These are phyloP conservation scores for Chytridiales sp. DNA, from an alignment of 371 early-diverging fungal genomes.

Conservation along the genomic window DNA sequence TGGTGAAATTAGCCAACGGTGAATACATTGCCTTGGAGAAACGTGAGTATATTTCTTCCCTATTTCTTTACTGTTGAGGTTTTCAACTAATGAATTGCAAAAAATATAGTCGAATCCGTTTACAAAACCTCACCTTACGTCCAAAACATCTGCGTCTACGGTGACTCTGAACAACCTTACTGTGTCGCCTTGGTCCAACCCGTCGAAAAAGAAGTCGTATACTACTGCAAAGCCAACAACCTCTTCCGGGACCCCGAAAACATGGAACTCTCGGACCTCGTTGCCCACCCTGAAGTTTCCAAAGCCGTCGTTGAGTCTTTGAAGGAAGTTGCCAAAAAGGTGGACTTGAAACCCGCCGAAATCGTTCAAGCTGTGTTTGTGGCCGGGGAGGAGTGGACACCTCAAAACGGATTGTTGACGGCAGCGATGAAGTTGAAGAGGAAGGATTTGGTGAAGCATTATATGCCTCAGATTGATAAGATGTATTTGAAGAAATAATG, in stretches of 20 bases:
- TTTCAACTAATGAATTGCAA: constrained; percentile 77
- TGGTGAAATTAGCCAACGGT: constrained; percentile 86
- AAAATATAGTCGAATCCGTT: constrained; percentile 93
- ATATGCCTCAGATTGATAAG: constrained; percentile 58
- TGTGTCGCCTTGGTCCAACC: constrained; percentile 77
- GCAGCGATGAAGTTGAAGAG: constrained; percentile 94
- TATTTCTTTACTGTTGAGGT: constrained; percentile 42
- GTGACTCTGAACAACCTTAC: constrained; percentile 65
- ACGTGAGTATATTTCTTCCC: constrained; percentile 88
- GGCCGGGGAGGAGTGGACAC: constrained; percentile 81
- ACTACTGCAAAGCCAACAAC: constrained; percentile 11
- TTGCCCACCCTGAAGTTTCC: constrained; percentile 12
- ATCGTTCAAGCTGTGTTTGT: constrained; percentile 65
- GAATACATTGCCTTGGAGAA: constrained; percentile 98
- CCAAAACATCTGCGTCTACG: constrained; percentile 84
- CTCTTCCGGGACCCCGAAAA: constrained; percentile 6
- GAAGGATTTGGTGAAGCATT: constrained; percentile 65
- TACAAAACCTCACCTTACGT: constrained; percentile 79
- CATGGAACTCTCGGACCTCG: constrained; percentile 18
- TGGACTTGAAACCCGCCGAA: constrained; percentile 73
- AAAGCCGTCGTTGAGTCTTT: constrained; percentile 41
- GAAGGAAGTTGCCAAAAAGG: constrained; percentile 36
- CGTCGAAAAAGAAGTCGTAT: constrained; percentile 47
- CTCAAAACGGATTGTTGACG: constrained; percentile 76
- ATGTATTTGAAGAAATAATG: constrained; percentile 30